A percentile compares a stretch with the other conserved stretches of the same genome.
phyloP scores from a whole-genome alignment of 2,329 filamentous ascomycete species.

The Colletotrichum scovillei region DNA sequence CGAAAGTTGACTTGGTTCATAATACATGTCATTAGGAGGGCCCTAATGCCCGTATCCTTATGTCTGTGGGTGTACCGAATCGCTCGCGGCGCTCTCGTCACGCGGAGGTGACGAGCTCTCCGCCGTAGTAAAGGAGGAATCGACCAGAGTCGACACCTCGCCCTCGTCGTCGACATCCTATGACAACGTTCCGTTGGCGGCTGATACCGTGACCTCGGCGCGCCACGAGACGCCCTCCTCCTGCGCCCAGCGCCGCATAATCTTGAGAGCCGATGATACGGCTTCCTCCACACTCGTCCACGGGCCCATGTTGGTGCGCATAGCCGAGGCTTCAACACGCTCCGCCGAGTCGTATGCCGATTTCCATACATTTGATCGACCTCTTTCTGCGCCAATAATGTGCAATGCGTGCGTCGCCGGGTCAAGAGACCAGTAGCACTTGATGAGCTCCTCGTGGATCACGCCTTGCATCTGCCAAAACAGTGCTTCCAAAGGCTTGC shows the following conservation, averaged over 20 bases:
- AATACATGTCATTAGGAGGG: slow-evolving; percentile 28
- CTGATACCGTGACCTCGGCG: slow-evolving; percentile 45
- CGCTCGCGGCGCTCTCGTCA: neutral
- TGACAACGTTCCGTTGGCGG: slow-evolving; percentile 26
- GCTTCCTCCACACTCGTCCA: slow-evolving; percentile 60
- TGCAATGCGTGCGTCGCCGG: slow-evolving; percentile 32
- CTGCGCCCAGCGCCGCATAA: slow-evolving; percentile 57
- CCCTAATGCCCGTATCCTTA: slow-evolving; percentile 11
- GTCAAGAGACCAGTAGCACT: slow-evolving; percentile 48
- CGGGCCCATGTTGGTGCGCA: slow-evolving; percentile 47
- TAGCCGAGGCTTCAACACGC: slow-evolving; percentile 42
- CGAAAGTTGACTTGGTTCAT: slow-evolving; percentile 1
- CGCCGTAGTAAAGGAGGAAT: neutral
- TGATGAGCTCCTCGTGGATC: slow-evolving; percentile 58
- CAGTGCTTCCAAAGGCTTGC: slow-evolving; percentile 51
- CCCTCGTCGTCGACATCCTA: slow-evolving; percentile 16
- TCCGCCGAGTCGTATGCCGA: slow-evolving; percentile 46
- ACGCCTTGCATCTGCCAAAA: slow-evolving; percentile 57
- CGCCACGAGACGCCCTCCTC: slow-evolving; percentile 59
- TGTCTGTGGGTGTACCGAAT: neutral
- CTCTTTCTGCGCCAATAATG: slow-evolving; percentile 43
- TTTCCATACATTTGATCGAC: slow-evolving; percentile 42
- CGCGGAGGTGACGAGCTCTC: neutral
- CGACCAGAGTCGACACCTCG: neutral
- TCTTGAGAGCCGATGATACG: slow-evolving; percentile 49